A percentile compares a stretch with the other conserved stretches of the same genome.
Conservation (phyloP, 805 yeast species). For the Millerago galiae region DNA sequence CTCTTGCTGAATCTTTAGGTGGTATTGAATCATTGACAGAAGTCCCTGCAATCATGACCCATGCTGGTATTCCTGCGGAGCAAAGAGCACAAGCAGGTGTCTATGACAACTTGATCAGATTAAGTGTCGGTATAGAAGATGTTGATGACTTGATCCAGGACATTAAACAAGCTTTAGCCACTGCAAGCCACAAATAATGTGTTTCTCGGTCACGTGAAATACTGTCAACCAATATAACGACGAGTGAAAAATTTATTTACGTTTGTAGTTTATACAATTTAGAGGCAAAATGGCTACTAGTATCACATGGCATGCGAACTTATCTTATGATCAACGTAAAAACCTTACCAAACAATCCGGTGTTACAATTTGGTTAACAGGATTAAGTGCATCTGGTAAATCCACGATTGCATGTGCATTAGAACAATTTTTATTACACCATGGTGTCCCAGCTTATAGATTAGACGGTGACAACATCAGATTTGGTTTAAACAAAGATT, state of each 20-base stretch:
- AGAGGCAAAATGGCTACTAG: constrained; percentile 71
- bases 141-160: constrained; percentile 69
- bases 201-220: constrained; percentile 23
- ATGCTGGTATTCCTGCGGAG: constrained; percentile 78
- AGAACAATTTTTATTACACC: constrained; percentile 71
- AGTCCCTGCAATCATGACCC: constrained; percentile 90
- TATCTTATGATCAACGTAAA: constrained; percentile 77
- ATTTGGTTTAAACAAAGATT: constrained; percentile 90
- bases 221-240: constrained; percentile 13
- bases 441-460: constrained; percentile 72
- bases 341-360: constrained; percentile 73
- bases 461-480: constrained; percentile 93
- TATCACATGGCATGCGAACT: constrained; percentile 92
- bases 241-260: neutral
- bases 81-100: constrained; percentile 78
- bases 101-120: constrained; percentile 72
- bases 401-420: constrained; percentile 89
- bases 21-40: constrained; percentile 83
- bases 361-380: constrained; percentile 91
- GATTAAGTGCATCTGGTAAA: constrained; percentile 92
- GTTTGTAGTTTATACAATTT: neutral
- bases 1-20: constrained; percentile 86
- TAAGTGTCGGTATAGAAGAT: constrained; percentile 85
- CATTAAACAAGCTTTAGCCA: constrained; percentile 56
- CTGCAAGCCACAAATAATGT: constrained; percentile 7